A percentile compares a stretch with the other conserved stretches of the same genome.
phyloP scores from a whole-genome alignment of 306 rosid genomes.

The Chamaecrista fasciculata region DNA sequence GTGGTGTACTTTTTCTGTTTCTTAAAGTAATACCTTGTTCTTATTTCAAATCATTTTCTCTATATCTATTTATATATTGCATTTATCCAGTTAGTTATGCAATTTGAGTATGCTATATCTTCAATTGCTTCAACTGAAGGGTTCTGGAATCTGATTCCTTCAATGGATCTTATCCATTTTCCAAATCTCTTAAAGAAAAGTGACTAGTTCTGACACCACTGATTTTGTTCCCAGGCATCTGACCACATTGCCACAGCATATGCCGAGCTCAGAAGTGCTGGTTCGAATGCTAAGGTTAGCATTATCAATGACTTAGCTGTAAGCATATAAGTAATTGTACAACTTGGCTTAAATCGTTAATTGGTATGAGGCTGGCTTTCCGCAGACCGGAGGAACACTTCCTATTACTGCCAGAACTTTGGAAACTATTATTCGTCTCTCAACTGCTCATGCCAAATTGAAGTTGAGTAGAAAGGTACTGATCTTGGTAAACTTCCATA shows the following conservation, averaged over 20 bases:
- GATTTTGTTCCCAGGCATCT: slow-evolving; percentile 66
- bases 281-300: slow-evolving; percentile 80
- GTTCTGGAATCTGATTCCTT: slow-evolving; percentile 12
- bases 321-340: slow-evolving; percentile 16
- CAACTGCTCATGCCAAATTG: slow-evolving; percentile 97
- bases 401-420: slow-evolving; percentile 98
- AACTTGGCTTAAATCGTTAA: slow-evolving; percentile 1
- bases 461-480: slow-evolving; percentile 81
- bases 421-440: slow-evolving; percentile 95
- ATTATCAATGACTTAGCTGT: background rate
- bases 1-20: slow-evolving; percentile 35
- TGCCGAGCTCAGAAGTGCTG: slow-evolving; percentile 86
- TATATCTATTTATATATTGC: background rate
- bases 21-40: slow-evolving; percentile 12
- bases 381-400: slow-evolving; percentile 97
- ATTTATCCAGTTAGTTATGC: background rate
- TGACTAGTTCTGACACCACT: slow-evolving; percentile 11
- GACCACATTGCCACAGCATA: slow-evolving; percentile 87
- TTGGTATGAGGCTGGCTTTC: slow-evolving; percentile 33
- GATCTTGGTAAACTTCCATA: background rate
- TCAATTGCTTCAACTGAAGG: slow-evolving; percentile 11
- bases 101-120: slow-evolving; percentile 1
- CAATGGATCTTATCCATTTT: slow-evolving; percentile 9
- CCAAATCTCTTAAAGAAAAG: background rate
- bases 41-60: background rate